Evolutionary conservation across 495 filamentous ascomycete genomes (phyloP).

Genomic region (Hypoxylon cercidicola): DNA sequence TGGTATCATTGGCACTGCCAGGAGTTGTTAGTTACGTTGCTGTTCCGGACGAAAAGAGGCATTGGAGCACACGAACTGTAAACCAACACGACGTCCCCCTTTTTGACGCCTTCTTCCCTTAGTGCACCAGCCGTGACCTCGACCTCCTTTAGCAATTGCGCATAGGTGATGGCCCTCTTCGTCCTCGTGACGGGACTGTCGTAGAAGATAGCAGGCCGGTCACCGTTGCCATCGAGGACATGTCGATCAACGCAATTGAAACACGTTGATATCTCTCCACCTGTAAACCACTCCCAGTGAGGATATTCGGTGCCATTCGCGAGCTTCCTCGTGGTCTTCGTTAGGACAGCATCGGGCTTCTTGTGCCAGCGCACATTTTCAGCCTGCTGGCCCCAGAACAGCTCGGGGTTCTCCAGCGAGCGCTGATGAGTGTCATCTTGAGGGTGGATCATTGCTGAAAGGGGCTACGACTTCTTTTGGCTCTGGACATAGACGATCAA

Average conservation of each 20-base stretch:
- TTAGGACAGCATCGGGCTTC: conserved; percentile 63
- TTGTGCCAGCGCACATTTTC: conserved; percentile 82
- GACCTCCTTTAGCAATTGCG: conserved; percentile 81
- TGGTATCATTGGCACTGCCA: conserved; percentile 92
- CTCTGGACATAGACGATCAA: conserved; percentile 10
- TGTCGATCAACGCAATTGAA: conserved; percentile 94
- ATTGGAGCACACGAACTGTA: conserved; percentile 71
- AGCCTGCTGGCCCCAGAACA: conserved; percentile 83
- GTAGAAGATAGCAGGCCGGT: conserved; percentile 80
- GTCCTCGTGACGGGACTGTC: conserved; percentile 85
- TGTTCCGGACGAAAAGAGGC: conserved; percentile 1
- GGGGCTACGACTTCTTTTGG: background rate
- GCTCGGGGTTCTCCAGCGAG: conserved; percentile 69
- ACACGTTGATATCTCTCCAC: conserved; percentile 86
- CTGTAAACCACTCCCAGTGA: conserved; percentile 90
- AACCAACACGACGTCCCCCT: conserved; percentile 90
- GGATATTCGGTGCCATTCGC: conserved; percentile 52
- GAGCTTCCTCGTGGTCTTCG: conserved; percentile 54
- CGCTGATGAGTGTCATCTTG: conserved; percentile 63
- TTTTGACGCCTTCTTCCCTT: conserved; percentile 81
- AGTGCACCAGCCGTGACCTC: conserved; percentile 85
- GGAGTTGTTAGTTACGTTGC: conserved; percentile 14
- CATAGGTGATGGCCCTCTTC: conserved; percentile 78
- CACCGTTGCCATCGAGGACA: conserved; percentile 77
- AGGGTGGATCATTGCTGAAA: conserved; percentile 44